Conservation (phyloP, 192 early-diverging fungal species). For the Backusella sp. region DNA sequence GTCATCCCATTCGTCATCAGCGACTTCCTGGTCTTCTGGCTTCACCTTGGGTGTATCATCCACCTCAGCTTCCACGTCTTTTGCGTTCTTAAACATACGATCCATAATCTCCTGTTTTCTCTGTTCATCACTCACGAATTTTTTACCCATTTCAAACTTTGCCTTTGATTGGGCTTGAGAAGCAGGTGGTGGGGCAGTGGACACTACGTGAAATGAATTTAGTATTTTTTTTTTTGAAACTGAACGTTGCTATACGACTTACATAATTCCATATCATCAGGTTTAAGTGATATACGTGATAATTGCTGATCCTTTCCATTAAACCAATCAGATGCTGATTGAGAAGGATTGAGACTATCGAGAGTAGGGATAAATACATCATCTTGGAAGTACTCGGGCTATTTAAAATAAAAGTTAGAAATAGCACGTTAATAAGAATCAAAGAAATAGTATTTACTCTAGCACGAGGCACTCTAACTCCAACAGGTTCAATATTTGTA, state of each 20-base stretch:
- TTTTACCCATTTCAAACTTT: conserved; percentile 37
- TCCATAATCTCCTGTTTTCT: conserved; percentile 30
- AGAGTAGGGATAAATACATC: conserved; percentile 73
- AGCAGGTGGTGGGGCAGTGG: conserved; percentile 24
- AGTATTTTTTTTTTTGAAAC: neutral
- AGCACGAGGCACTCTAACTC: conserved; percentile 76
- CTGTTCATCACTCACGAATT: conserved; percentile 28
- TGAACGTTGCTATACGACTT: conserved; percentile 4
- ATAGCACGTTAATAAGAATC: neutral
- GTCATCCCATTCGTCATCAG: conserved; percentile 37
- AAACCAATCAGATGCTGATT: conserved; percentile 62
- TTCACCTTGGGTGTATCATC: neutral
- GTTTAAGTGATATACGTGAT: conserved; percentile 24
- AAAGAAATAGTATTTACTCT: conserved; percentile 30
- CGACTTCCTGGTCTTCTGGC: conserved; percentile 30
- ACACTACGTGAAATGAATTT: conserved; percentile 14
- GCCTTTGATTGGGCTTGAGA: conserved; percentile 19
- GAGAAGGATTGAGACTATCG: conserved; percentile 49
- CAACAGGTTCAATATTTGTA: conserved; percentile 67
- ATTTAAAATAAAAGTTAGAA: neutral
- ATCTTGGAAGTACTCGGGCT: conserved; percentile 90
- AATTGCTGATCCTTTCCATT: conserved; percentile 24
- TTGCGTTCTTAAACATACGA: conserved; percentile 38
- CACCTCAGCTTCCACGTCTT: conserved; percentile 23
- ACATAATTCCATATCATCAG: conserved; percentile 31